Evolutionary conservation across 352 stramenopile genomes (phyloP).

Genomic region (Plasmopara halstedii): DNA sequence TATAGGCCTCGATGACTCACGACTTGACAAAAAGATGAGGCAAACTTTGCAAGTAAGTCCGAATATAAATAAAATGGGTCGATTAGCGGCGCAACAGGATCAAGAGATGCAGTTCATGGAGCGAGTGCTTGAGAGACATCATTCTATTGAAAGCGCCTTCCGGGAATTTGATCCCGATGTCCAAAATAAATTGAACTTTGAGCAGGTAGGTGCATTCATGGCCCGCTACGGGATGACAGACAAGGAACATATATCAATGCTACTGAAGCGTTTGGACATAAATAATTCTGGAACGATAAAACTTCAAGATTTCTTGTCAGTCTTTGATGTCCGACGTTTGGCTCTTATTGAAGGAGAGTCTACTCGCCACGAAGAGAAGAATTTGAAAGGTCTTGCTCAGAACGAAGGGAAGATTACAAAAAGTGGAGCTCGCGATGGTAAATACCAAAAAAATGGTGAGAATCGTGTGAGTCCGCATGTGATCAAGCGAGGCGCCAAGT

Average conservation of each 20-base stretch:
- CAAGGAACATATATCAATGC: no score
- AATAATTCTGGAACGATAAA: no score
- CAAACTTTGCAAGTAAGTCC: conserved; percentile 8
- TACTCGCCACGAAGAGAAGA: background rate
- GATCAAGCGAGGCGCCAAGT: background rate
- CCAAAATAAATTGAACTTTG: conserved; percentile 38
- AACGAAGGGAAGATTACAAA: background rate
- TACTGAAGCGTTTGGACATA: no score
- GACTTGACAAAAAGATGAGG: background rate
- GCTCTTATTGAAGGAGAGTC: conserved; percentile 15
- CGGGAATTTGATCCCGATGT: conserved; percentile 27
- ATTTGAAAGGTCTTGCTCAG: background rate
- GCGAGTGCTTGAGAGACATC: conserved; percentile 27
- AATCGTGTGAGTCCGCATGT: background rate
- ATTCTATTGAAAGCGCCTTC: conserved; percentile 42
- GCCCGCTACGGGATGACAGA: no score
- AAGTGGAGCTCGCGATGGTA: background rate
- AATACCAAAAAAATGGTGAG: background rate
- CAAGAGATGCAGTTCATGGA: conserved; percentile 52
- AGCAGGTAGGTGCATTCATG: no score
- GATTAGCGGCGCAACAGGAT: conserved; percentile 26
- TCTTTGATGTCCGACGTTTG: conserved; percentile 36
- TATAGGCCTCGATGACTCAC: background rate
- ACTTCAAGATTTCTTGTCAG: conserved; percentile 43
- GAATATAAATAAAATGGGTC: conserved; percentile 10